These are phyloP conservation scores for Aspergillus mulundensis DNA, from an alignment of 495 filamentous ascomycete species.

Conservation along the genomic window DNA sequence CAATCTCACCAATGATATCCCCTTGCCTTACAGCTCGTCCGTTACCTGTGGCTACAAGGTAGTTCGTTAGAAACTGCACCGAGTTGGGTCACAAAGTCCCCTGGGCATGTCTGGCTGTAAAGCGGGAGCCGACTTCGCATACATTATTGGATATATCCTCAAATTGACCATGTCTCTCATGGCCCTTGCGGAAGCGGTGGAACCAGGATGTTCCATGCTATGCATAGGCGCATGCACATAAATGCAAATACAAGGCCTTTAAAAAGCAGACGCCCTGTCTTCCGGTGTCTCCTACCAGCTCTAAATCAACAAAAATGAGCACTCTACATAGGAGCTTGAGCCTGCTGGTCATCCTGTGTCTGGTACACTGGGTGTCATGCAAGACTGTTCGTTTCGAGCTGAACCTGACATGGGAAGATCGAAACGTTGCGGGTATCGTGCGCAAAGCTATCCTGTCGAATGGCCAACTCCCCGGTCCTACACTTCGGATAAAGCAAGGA, in stretches of 20 bases:
- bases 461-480: constrained; percentile 56
- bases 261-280: background rate
- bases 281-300: background rate
- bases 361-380: constrained; percentile 13
- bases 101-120: background rate
- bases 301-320: constrained; percentile 1
- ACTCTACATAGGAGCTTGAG: background rate
- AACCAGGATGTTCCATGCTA: background rate
- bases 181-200: background rate
- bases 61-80: background rate
- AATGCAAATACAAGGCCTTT: background rate
- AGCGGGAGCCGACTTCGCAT: background rate
- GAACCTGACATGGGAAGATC: constrained; percentile 29
- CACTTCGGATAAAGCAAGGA: constrained; percentile 56
- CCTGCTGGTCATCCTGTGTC: constrained; percentile 7
- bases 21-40: background rate
- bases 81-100: background rate
- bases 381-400: constrained; percentile 28
- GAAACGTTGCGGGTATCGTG: constrained; percentile 26
- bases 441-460: constrained; percentile 54
- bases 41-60: background rate
- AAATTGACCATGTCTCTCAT: background rate
- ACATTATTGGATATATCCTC: too few relatives aligned
- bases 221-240: background rate
- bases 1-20: background rate